These are phyloP conservation scores for Wickerhamiella brachini DNA, from an alignment of 805 yeast species.

Conservation along the genomic window DNA sequence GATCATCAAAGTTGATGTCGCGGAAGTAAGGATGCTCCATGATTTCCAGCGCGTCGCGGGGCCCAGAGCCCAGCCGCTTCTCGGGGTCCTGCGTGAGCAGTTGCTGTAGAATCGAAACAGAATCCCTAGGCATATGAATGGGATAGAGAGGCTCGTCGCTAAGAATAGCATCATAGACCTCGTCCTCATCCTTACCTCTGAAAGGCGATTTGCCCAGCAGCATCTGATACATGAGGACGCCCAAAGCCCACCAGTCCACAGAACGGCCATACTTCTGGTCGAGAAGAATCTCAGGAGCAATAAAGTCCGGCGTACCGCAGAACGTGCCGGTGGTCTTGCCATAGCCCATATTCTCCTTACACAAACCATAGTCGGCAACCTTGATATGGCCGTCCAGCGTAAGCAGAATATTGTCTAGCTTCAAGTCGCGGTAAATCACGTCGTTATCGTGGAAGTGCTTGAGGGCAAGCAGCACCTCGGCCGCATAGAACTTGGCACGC, in stretches of 20 bases:
- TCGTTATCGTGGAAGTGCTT: conserved; percentile 93
- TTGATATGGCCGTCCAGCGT: conserved; percentile 89
- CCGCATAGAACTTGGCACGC: conserved; percentile 94
- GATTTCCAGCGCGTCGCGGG: conserved; percentile 79
- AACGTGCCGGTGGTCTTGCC: conserved; percentile 68
- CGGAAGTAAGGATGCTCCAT: conserved; percentile 92
- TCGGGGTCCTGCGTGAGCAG: conserved; percentile 79
- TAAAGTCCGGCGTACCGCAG: conserved; percentile 98
- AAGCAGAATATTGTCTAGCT: conserved; percentile 82
- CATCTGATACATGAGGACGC: conserved; percentile 93
- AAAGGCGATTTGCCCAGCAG: conserved; percentile 91
- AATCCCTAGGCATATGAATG: conserved; percentile 92
- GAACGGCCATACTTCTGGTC: conserved; percentile 88
- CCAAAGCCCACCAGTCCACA: conserved; percentile 99
- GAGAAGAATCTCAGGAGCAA: conserved; percentile 96
- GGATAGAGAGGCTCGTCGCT: conserved; percentile 96
- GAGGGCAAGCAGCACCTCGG: conserved; percentile 83
- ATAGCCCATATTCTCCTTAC: conserved; percentile 85
- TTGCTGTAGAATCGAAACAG: conserved; percentile 86
- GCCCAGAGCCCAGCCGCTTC: conserved; percentile 74
- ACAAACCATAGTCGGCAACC: conserved; percentile 92
- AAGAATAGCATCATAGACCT: conserved; percentile 88
- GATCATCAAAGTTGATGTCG: conserved; percentile 82
- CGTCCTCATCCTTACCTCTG: conserved; percentile 94
- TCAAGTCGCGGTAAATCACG: conserved; percentile 90